Evolutionary conservation across 805 yeast genomes (phyloP).

Genomic region (Cyberlindnera mycetangii): DNA sequence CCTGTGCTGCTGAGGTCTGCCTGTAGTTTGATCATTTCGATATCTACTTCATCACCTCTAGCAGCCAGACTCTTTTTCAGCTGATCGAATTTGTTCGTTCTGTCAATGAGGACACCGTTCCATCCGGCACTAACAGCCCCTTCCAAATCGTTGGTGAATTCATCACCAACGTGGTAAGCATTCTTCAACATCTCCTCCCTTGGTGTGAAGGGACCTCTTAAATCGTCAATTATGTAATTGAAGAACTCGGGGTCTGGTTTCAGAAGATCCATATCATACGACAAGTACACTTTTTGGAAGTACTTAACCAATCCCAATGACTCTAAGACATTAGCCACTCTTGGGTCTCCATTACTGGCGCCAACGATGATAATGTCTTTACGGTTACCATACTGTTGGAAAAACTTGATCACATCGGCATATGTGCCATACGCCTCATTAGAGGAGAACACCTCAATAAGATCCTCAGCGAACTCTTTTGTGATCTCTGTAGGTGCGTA

Average conservation of each 20-base stretch:
- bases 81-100: constrained; percentile 34
- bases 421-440: constrained; percentile 52
- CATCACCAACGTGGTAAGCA: constrained; percentile 72
- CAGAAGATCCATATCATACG: constrained; percentile 51
- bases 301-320: constrained; percentile 43
- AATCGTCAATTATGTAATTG: constrained; percentile 34
- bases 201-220: constrained; percentile 22
- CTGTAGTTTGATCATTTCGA: constrained; percentile 12
- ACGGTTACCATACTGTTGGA: constrained; percentile 31
- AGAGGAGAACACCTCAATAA: constrained; percentile 48
- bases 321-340: constrained; percentile 44
- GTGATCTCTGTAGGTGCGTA: constrained; percentile 37
- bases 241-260: constrained; percentile 55
- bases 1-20: constrained; percentile 11
- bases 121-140: constrained; percentile 58
- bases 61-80: constrained; percentile 13
- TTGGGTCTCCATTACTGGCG: constrained; percentile 61
- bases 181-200: constrained; percentile 23
- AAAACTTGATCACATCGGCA: constrained; percentile 50
- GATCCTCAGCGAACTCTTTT: constrained; percentile 39
- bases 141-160: constrained; percentile 47
- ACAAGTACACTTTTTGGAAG: constrained; percentile 44
- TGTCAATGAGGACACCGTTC: constrained; percentile 55
- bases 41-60: constrained; percentile 12
- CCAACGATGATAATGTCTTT: constrained; percentile 40